These are phyloP conservation scores for Penicillium simplicissimum DNA, from an alignment of 495 filamentous ascomycete species.

Conservation along the genomic window DNA sequence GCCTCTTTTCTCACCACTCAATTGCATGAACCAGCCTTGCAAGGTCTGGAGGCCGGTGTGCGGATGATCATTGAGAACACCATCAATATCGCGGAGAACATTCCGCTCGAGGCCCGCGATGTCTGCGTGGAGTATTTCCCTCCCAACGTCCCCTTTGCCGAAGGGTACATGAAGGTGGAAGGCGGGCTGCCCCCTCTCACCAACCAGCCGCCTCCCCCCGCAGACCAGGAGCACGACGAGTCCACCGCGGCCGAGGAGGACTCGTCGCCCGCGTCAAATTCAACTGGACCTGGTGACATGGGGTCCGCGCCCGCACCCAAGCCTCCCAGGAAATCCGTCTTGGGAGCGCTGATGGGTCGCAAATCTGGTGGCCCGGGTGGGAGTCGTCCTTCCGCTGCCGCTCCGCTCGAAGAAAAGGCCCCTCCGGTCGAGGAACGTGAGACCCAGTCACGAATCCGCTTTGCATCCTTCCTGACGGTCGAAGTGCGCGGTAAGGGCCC, in stretches of 20 bases:
- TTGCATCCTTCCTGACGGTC: conserved; percentile 82
- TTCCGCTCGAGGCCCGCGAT: conserved; percentile 90
- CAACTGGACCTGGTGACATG: conserved; percentile 31
- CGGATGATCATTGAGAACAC: conserved; percentile 93
- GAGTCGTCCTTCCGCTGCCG: conserved; percentile 8
- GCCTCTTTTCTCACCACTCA: conserved; percentile 67
- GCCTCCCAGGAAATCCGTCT: conserved; percentile 38
- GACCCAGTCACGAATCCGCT: conserved; percentile 56
- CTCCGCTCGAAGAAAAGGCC: conserved; percentile 17
- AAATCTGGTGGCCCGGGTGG: conserved; percentile 21
- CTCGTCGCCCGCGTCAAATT: conserved; percentile 32
- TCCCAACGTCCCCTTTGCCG: conserved; percentile 66
- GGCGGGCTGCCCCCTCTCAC: conserved; percentile 71
- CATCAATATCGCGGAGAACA: conserved; percentile 78
- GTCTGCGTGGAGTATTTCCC: conserved; percentile 81
- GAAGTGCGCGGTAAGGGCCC: conserved; percentile 66
- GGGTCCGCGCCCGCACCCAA: conserved; percentile 25
- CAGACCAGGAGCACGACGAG: conserved; percentile 25
- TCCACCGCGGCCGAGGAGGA: conserved; percentile 43
- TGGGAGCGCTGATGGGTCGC: conserved; percentile 52
- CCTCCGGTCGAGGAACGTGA: conserved; percentile 17
- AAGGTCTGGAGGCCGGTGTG: conserved; percentile 76
- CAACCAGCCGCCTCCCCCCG: conserved; percentile 42
- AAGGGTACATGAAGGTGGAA: conserved; percentile 82
- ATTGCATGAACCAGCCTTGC: conserved; percentile 71